These are phyloP conservation scores for Thelonectria blattea DNA, from an alignment of 2,329 filamentous ascomycete species.

Conservation along the genomic window DNA sequence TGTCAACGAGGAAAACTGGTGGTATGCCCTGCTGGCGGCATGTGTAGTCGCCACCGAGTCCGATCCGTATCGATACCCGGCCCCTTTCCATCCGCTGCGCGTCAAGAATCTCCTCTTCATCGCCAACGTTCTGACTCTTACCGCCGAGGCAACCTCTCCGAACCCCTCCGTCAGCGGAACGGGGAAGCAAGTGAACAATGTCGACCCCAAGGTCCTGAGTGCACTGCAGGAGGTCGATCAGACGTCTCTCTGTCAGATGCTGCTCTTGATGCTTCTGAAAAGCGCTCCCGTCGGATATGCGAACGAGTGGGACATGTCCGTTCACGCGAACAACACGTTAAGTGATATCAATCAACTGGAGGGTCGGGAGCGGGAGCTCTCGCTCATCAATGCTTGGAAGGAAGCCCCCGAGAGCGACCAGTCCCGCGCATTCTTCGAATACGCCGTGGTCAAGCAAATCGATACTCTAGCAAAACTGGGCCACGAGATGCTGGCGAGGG, in stretches of 20 bases:
- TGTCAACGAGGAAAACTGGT: slow-evolving; percentile 48
- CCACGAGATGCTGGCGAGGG: slow-evolving; percentile 48
- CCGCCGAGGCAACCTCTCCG: slow-evolving; percentile 46
- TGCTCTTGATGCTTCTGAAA: slow-evolving; percentile 55
- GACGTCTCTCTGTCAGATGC: slow-evolving; percentile 58
- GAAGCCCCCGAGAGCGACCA: slow-evolving; percentile 47
- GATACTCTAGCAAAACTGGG: slow-evolving; percentile 54
- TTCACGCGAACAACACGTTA: slow-evolving; percentile 54
- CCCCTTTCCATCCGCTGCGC: slow-evolving; percentile 57
- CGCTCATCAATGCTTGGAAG: slow-evolving; percentile 52
- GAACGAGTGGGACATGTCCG: slow-evolving; percentile 53
- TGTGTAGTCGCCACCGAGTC: slow-evolving; percentile 55
- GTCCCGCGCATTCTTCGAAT: slow-evolving; percentile 55
- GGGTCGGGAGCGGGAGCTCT: slow-evolving; percentile 53
- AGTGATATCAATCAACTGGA: slow-evolving; percentile 54
- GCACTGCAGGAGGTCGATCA: slow-evolving; percentile 55
- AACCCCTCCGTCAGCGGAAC: slow-evolving; percentile 35
- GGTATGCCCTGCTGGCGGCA: slow-evolving; percentile 52
- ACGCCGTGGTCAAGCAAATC: slow-evolving; percentile 55
- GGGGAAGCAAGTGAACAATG: slow-evolving; percentile 9
- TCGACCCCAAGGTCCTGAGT: slow-evolving; percentile 28
- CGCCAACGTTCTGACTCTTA: slow-evolving; percentile 58
- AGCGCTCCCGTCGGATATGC: slow-evolving; percentile 51
- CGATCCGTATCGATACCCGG: slow-evolving; percentile 57
- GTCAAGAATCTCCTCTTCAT: slow-evolving; percentile 59